Evolutionary conservation across 176 grass and related monocot species (phyloP).

Genomic region (Aechmea fasciata): DNA sequence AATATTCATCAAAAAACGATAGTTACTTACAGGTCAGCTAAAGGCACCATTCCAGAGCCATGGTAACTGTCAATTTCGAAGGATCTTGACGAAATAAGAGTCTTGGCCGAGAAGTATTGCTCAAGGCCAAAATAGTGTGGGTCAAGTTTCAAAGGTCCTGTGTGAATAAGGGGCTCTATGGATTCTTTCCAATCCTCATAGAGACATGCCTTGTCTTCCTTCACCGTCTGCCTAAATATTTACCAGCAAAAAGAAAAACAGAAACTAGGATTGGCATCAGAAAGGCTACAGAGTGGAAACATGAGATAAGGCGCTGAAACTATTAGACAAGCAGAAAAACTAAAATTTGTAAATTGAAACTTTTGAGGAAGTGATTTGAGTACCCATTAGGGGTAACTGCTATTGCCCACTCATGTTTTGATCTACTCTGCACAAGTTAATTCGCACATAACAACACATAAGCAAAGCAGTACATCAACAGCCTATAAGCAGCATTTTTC

Average conservation of each 20-base stretch:
- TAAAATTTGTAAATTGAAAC: no score
- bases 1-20: slow-evolving; percentile 1
- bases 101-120: slow-evolving; percentile 79
- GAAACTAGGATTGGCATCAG: not conserved
- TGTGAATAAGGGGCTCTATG: slow-evolving; percentile 55
- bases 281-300: not conserved
- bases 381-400: no score
- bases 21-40: slow-evolving; percentile 87
- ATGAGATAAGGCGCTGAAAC: no score
- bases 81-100: slow-evolving; percentile 78
- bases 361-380: no score
- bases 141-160: slow-evolving; percentile 41
- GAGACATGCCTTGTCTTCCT: slow-evolving; percentile 64
- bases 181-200: slow-evolving; percentile 84
- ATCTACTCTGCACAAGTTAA: no score
- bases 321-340: not conserved
- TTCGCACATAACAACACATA: no score
- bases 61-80: slow-evolving; percentile 65
- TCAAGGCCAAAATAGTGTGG: slow-evolving; percentile 59
- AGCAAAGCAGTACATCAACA: no score
- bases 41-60: slow-evolving; percentile 89
- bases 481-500: no score
- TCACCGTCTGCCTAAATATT: slow-evolving; percentile 78
- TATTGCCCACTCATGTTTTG: no score
- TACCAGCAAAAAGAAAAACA: slow-evolving; percentile 13